These are phyloP conservation scores for Hericium coralloides DNA, from an alignment of 768 basidiomycete genomes.

Conservation along the genomic window DNA sequence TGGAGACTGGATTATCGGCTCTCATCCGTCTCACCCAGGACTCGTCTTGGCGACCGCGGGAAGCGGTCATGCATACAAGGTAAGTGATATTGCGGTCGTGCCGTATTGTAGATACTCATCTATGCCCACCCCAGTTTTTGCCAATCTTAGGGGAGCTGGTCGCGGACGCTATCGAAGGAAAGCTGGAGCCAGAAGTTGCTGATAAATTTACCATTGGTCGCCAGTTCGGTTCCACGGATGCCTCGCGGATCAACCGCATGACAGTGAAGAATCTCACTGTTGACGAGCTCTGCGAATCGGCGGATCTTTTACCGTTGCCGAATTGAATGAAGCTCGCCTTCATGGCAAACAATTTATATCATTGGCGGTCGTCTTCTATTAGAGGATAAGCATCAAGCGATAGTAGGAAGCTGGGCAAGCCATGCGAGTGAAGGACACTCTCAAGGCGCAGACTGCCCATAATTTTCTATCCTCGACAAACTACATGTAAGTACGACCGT, in stretches of 20 bases:
- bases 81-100: slow-evolving; percentile 13
- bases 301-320: background rate
- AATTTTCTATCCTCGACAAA: background rate
- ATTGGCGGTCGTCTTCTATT: too few species aligned
- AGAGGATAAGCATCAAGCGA: too few species aligned
- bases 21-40: slow-evolving; percentile 45
- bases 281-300: background rate
- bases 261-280: background rate
- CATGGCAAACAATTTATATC: too few species aligned
- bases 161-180: slow-evolving; percentile 60
- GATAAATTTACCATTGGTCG: slow-evolving; percentile 61
- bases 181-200: slow-evolving; percentile 39
- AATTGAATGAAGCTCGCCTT: background rate
- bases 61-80: slow-evolving; percentile 86
- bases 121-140: slow-evolving; percentile 55
- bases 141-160: slow-evolving; percentile 78
- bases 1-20: slow-evolving; percentile 85
- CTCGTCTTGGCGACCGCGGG: slow-evolving; percentile 82
- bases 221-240: slow-evolving; percentile 21
- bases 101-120: background rate
- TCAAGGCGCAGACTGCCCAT: background rate
- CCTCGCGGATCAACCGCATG: slow-evolving; percentile 20
- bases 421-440: too few species aligned
- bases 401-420: too few species aligned
- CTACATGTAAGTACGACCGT: background rate